Evolutionary conservation across 768 basidiomycete species (phyloP), one percentile per base, ranked within the genome.

Genomic region (Postia placenta): DNA sequence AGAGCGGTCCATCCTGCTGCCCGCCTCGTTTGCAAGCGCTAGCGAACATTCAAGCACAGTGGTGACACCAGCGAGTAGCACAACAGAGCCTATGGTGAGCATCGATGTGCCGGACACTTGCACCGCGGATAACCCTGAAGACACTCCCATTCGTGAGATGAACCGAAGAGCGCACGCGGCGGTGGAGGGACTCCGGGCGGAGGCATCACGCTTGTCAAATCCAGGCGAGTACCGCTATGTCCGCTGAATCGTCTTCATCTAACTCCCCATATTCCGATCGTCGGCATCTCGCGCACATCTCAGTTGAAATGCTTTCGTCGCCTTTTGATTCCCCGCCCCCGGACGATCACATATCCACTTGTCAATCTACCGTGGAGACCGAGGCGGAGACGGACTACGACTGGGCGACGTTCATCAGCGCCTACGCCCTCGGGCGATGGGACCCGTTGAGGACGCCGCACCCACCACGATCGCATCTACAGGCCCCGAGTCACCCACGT

Each of bases 391-490:
- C 60, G 17, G 69, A 72, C 41, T 70, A 72, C 53, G 85, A 89
- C 60, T 92, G 90, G 90, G 71, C 75, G 15, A 77, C 79, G 0
- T 92, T 92, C 63, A 80, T 87, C 53, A 66, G 72, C n/a, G 81
- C 86, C 0, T 92, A 92, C 63, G 79, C 86, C 0, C 61, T 72
- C 15, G 90, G 90, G 9, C 74, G 79, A 52, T 92, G 89, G 89
- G 86, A 88, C 61, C 87, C 89, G 5, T 80, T 81, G 51, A 74
- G 72, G 48, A 83, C 78, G 0, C 87, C 87, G 2, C 78, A 75
- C 51, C 78, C 74, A 5, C 85, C 86, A 4, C 57, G 63, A 62
- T 64, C 64, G 51, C 62, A 49, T 48, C 48, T 60, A 44, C 56
- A 48, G 61, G 60, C 56, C 45, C 58, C 62, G 41, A 62, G 45